Conservation (phyloP, 139 green algal genomes). For the Chlorella vulgaris region DNA sequence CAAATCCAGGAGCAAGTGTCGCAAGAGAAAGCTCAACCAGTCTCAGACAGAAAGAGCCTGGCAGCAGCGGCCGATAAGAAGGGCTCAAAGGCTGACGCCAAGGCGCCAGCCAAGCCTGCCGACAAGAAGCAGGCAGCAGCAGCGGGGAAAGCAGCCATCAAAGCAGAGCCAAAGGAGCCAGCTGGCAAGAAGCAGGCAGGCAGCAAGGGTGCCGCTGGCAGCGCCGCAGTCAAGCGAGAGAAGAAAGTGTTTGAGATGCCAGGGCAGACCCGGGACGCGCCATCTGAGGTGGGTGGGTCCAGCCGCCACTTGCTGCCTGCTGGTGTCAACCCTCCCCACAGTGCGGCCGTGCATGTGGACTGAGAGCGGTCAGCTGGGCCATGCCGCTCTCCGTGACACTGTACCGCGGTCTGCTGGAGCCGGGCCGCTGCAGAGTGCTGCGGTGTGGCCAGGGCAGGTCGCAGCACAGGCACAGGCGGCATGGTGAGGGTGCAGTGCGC, state of each 20-base stretch:
- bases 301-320: neutral
- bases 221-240: conserved; percentile 25
- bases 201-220: neutral
- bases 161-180: neutral
- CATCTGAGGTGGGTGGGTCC: conserved; percentile 57
- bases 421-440: too few species aligned
- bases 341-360: neutral
- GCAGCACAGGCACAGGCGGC: too few species aligned
- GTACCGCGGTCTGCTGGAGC: too few species aligned
- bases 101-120: neutral
- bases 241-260: conserved; percentile 73
- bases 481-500: neutral
- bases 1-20: too few species aligned
- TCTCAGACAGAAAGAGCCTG: too few species aligned
- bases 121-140: neutral
- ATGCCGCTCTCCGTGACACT: too few species aligned
- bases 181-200: neutral
- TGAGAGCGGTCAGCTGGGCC: too few species aligned
- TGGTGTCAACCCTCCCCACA: neutral
- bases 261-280: conserved; percentile 78
- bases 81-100: neutral
- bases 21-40: too few species aligned
- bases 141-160: neutral
- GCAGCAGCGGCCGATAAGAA: neutral
- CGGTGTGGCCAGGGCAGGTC: too few species aligned